Conservation (phyloP, 495 filamentous ascomycete species). For the Talaromyces adpressus region DNA sequence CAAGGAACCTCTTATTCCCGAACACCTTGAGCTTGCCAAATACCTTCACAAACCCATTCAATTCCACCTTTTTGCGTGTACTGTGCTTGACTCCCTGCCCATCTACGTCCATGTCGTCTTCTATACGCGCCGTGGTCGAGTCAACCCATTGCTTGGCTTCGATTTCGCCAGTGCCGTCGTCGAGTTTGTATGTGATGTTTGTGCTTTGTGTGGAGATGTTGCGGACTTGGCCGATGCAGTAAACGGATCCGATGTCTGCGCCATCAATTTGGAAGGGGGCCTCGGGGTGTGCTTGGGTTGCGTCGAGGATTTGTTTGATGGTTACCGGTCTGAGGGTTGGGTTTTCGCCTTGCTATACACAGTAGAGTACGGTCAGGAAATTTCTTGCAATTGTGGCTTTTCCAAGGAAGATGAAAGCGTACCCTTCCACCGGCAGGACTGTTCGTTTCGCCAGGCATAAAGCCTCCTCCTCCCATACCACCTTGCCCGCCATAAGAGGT, state of each 20-base stretch:
- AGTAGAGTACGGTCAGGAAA: not conserved
- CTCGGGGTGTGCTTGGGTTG: slow-evolving; percentile 63
- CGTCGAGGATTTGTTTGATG: slow-evolving; percentile 86
- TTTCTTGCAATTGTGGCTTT: not conserved
- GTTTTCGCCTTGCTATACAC: slow-evolving; percentile 44
- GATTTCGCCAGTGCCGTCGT: slow-evolving; percentile 88
- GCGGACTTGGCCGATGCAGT: slow-evolving; percentile 84
- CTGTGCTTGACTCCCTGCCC: slow-evolving; percentile 14
- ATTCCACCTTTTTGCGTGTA: slow-evolving; percentile 42
- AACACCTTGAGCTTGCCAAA: slow-evolving; percentile 73
- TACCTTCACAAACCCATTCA: slow-evolving; percentile 75
- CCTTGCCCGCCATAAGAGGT: slow-evolving; percentile 55
- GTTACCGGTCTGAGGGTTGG: slow-evolving; percentile 86
- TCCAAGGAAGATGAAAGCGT: not conserved
- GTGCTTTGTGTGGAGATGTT: slow-evolving; percentile 80
- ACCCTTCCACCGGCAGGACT: slow-evolving; percentile 41
- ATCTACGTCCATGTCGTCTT: slow-evolving; percentile 43
- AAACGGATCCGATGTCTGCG: slow-evolving; percentile 53
- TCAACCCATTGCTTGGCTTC: slow-evolving; percentile 95
- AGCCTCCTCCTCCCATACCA: slow-evolving; percentile 58
- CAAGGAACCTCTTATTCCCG: slow-evolving; percentile 71
- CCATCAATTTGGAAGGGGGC: slow-evolving; percentile 75
- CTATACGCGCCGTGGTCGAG: slow-evolving; percentile 30
- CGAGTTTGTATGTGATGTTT: slow-evolving; percentile 84
- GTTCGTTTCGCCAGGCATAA: slow-evolving; percentile 48